Base-by-base conservation (phyloP, 148 eudicot genomes). In the Chenopodium berlandieri region DNA sequence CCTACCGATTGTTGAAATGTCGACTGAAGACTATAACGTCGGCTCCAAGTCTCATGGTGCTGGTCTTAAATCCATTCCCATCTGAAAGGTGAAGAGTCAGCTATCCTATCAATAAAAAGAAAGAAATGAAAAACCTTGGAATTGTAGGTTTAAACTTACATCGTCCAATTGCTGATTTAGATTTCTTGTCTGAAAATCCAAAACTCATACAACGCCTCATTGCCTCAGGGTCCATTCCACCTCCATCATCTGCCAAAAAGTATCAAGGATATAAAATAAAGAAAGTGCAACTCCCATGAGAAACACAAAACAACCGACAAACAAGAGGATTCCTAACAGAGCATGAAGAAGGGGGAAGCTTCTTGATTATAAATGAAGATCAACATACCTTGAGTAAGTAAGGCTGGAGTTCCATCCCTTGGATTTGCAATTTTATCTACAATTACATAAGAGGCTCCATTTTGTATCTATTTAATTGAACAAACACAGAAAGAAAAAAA, bases 21-120 rank as follows among this genome's bases (percentile, higher is more conserved):
- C 97, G 91, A 81, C 90, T 93, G 94, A 95, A 95, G 85, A 94
- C 97, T 78, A 95, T 84, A 83, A 89, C 99, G 85, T 95, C 99
- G 68, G 99, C 94, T 83, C 99, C 99, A 82, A 95, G 99, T 85
- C 99, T 87, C 99, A 95, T 95, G 46, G 99, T 87, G 87, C 99
- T 91, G 27, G 99, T 95, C 90, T 95, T 95, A 87, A 95, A 95
- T 86, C 99, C 99, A 91, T 95, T 95, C 83, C 99, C 99, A 90
- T 95, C 99, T 95, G 90, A 87, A 91, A 89, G 64, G 79, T 72
- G 58, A 81, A 56, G 81, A 82, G 81, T 83, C 75, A 87, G 80
- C 73, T 83, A 56, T 56, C 19, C 76, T 70, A 69, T 60, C 44
- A 77, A 52, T 37, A 46, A 30, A 68, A 60, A 78, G 47, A 48